Conservation (phyloP, 2,329 filamentous ascomycete genomes). For the Trichoderma semiorbis region DNA sequence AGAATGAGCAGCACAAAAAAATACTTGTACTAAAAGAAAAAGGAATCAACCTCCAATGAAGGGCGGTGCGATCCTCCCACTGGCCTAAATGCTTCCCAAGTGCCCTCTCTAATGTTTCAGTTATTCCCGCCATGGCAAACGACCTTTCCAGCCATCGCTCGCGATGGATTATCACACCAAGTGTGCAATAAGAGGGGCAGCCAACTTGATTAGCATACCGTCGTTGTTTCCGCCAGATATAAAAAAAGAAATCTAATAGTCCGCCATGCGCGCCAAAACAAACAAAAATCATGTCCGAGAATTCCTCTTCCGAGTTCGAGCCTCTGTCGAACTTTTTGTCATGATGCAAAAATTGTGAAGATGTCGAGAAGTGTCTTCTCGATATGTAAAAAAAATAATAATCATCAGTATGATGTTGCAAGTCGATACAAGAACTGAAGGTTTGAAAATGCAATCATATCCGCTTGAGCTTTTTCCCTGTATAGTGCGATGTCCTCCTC, state of each 20-base stretch:
- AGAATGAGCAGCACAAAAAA: conserved; percentile 21
- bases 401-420: conserved; percentile 27
- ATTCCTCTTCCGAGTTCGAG: conserved; percentile 20
- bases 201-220: conserved; percentile 25
- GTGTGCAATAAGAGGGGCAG: conserved; percentile 44
- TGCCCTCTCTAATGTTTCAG: conserved; percentile 13
- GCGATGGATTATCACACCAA: conserved; percentile 48
- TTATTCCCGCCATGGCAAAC: conserved; percentile 27
- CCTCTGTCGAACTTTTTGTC: conserved; percentile 29
- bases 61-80: conserved; percentile 8
- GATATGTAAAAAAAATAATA: conserved; percentile 29
- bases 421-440: conserved; percentile 46
- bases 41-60: conserved; percentile 13
- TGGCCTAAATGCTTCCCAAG: not conserved
- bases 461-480: conserved; percentile 34
- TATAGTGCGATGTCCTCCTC: conserved; percentile 31
- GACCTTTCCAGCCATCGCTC: conserved; percentile 37
- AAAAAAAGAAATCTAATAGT: conserved; percentile 21
- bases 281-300: conserved; percentile 11
- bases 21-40: conserved; percentile 11
- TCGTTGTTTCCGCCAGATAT: conserved; percentile 27
- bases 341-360: conserved; percentile 27
- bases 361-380: conserved; percentile 22
- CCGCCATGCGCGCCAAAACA: conserved; percentile 28
- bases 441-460: conserved; percentile 39